phyloP scores from a whole-genome alignment of 2,329 filamentous ascomycete species.

The Saccharata proteae region DNA sequence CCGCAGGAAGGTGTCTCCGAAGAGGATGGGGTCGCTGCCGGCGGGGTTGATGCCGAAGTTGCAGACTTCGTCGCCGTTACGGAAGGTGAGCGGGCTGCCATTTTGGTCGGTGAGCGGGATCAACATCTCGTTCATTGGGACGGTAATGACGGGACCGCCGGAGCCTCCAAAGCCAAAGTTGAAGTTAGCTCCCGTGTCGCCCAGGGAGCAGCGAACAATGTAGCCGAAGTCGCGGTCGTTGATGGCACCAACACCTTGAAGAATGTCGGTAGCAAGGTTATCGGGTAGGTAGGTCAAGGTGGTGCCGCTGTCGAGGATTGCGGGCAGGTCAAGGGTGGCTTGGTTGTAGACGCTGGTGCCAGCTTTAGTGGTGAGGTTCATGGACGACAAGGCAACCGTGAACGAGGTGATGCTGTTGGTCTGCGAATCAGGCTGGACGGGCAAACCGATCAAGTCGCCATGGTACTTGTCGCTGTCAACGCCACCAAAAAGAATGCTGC shows the following conservation, averaged over 20 bases:
- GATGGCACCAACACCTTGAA: constrained; percentile 6
- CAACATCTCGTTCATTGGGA: constrained; percentile 5
- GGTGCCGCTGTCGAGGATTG: constrained; percentile 59
- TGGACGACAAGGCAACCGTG: constrained; percentile 5
- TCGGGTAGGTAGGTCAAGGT: constrained; percentile 56
- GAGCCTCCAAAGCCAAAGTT: constrained; percentile 7
- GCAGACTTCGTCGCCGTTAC: constrained; percentile 3
- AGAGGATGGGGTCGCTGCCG: constrained; percentile 2
- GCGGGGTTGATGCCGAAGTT: constrained; percentile 6
- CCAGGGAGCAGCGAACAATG: constrained; percentile 5
- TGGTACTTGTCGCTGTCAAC: constrained; percentile 55
- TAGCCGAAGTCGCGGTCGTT: not conserved
- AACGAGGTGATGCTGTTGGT: constrained; percentile 2
- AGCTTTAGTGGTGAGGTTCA: constrained; percentile 1
- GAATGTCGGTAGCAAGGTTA: constrained; percentile 14
- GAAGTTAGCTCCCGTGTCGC: constrained; percentile 1
- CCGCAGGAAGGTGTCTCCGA: constrained; percentile 65
- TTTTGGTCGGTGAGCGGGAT: constrained; percentile 3
- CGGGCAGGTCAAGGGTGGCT: constrained; percentile 1
- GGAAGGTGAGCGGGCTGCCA: not conserved
- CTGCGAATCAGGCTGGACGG: constrained; percentile 31
- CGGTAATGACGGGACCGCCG: constrained; percentile 3
- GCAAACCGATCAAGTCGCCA: constrained; percentile 53
- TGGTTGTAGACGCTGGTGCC: constrained; percentile 6
- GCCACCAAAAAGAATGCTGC: constrained; percentile 63